Conservation (phyloP, 257 asterid species). For the Solanum medicagineum region DNA sequence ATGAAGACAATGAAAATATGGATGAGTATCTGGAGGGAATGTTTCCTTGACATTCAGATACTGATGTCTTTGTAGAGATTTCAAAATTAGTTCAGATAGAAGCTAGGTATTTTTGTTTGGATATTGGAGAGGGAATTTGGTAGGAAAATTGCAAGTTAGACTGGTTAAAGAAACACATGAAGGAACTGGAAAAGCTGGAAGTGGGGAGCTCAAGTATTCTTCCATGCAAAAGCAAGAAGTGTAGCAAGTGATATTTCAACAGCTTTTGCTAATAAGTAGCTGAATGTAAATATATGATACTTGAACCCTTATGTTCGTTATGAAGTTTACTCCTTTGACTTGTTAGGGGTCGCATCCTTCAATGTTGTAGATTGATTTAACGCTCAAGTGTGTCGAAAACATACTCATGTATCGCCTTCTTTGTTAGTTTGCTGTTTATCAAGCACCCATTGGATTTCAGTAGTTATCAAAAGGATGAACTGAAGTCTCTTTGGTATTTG, state of each 20-base stretch:
- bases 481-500: background rate
- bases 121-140: background rate
- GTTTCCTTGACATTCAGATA: slow-evolving; percentile 51
- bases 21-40: slow-evolving; percentile 82
- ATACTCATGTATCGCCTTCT: background rate
- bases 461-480: background rate
- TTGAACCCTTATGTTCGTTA: background rate
- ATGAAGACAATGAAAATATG: slow-evolving; percentile 52
- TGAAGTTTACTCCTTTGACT: background rate
- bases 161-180: background rate
- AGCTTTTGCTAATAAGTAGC: background rate
- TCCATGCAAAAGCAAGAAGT: background rate
- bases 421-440: background rate
- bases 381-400: background rate
- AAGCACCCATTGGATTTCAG: background rate
- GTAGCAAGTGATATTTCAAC: background rate
- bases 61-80: background rate
- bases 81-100: background rate
- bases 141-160: background rate
- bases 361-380: background rate
- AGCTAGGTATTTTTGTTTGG: background rate
- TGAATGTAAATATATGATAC: background rate
- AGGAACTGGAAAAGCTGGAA: background rate
- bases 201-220: background rate
- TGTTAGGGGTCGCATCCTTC: background rate